Percentiles rank a stretch among this genome's conserved stretches.
These are phyloP conservation scores for Fusarium mundagurra DNA, from an alignment of 2,329 filamentous ascomycete species.

Conservation along the genomic window DNA sequence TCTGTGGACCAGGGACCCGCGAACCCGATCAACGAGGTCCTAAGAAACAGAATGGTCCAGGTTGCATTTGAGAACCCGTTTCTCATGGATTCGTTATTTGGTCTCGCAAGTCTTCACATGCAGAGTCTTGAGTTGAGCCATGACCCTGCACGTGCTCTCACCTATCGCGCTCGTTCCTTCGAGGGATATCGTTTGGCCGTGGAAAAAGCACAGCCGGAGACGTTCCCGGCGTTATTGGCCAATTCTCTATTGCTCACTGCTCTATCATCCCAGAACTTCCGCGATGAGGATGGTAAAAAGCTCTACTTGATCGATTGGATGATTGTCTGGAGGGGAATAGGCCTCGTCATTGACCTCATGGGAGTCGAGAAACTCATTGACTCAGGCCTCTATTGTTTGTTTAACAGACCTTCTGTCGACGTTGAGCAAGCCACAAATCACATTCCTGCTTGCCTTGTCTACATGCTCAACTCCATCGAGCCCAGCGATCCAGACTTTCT, in stretches of 20 bases:
- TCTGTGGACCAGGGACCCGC: slow-evolving; percentile 50
- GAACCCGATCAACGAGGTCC: slow-evolving; percentile 52
- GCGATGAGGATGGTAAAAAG: slow-evolving; percentile 55
- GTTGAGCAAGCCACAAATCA: slow-evolving; percentile 52
- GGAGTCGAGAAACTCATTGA: slow-evolving; percentile 43
- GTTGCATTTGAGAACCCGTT: slow-evolving; percentile 63
- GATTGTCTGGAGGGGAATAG: slow-evolving; percentile 63
- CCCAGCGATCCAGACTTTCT: slow-evolving; percentile 54
- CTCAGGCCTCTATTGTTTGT: slow-evolving; percentile 58
- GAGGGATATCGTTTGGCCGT: slow-evolving; percentile 63
- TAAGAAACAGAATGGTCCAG: slow-evolving; percentile 59
- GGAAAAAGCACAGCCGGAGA: slow-evolving; percentile 55
- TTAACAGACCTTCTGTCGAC: slow-evolving; percentile 60
- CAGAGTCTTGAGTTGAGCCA: slow-evolving; percentile 53
- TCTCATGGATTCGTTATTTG: slow-evolving; percentile 65
- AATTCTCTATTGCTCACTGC: slow-evolving; percentile 63
- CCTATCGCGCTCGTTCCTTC: slow-evolving; percentile 61
- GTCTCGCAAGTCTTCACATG: slow-evolving; percentile 61
- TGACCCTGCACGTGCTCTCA: slow-evolving; percentile 50
- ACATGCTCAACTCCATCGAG: slow-evolving; percentile 59
- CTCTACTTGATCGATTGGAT: slow-evolving; percentile 67
- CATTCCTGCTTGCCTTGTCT: slow-evolving; percentile 60
- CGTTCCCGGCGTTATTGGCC: slow-evolving; percentile 61
- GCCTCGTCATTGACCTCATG: slow-evolving; percentile 56
- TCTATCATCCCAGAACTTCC: slow-evolving; percentile 61